A percentile compares a stretch with the other conserved stretches of the same genome.
These are phyloP conservation scores for Candida odintsovae DNA, from an alignment of 805 yeast genomes.

Conservation along the genomic window DNA sequence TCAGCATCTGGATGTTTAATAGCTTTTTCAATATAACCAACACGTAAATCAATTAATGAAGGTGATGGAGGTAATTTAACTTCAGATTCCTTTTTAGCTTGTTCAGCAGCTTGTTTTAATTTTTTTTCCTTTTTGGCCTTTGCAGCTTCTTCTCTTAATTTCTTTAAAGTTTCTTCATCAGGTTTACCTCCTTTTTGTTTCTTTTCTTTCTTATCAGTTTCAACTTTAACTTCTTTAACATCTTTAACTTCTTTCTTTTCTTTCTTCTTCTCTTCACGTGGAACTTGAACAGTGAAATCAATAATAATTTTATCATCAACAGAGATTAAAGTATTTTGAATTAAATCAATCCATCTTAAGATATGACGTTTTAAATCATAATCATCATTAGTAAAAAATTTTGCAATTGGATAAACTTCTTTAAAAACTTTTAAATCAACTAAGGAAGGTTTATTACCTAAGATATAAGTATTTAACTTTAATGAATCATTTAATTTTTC, in stretches of 20 bases:
- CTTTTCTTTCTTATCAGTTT: conserved; percentile 35
- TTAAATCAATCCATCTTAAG: conserved; percentile 85
- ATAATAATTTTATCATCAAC: conserved; percentile 48
- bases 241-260: conserved; percentile 40
- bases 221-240: conserved; percentile 17
- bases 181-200: conserved; percentile 42
- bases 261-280: conserved; percentile 66
- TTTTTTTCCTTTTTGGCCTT: conserved; percentile 60
- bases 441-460: conserved; percentile 59
- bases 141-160: conserved; percentile 46
- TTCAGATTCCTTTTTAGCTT: conserved; percentile 49
- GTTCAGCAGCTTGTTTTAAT: conserved; percentile 36
- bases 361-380: conserved; percentile 72
- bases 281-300: conserved; percentile 56
- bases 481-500: conserved; percentile 64
- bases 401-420: conserved; percentile 54
- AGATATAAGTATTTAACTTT: conserved; percentile 63
- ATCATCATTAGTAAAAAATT: conserved; percentile 47
- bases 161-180: conserved; percentile 42
- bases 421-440: conserved; percentile 72
- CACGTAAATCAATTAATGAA: conserved; percentile 84
- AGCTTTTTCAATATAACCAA: conserved; percentile 96
- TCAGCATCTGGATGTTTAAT: conserved; percentile 98
- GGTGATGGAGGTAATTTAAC: conserved; percentile 67
- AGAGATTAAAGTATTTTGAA: conserved; percentile 62